These are phyloP conservation scores for Sergeia podlipaevii DNA, from an alignment of 208 protist species.

Conservation along the genomic window DNA sequence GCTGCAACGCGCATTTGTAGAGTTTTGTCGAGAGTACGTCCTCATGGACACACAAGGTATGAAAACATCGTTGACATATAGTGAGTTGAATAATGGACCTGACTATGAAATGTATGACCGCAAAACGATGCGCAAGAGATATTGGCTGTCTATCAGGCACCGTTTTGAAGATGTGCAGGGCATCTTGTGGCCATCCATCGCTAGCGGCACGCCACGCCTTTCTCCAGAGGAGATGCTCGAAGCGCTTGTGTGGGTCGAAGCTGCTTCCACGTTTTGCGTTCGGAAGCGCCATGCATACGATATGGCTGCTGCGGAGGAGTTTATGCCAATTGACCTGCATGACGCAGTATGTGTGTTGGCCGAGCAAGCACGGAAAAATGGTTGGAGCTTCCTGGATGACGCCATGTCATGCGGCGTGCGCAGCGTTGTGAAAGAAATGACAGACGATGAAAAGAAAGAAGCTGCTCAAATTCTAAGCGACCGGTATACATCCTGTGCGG, in stretches of 20 bases:
- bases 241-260: conserved; percentile 69
- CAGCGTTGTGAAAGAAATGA: no score
- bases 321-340: conserved; percentile 52
- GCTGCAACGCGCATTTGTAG: conserved; percentile 44
- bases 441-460: no score
- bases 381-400: not conserved
- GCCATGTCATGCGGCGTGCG: no score
- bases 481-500: conserved; percentile 50
- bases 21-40: conserved; percentile 72
- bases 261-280: conserved; percentile 76
- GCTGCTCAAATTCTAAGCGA: no score
- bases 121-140: conserved; percentile 53
- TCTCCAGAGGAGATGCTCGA: conserved; percentile 60
- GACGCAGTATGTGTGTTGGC: conserved; percentile 62
- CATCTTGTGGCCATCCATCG: conserved; percentile 63
- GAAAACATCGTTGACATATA: conserved; percentile 58
- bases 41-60: conserved; percentile 85
- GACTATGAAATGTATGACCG: conserved; percentile 87
- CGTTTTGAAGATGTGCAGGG: conserved; percentile 65
- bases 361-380: no score
- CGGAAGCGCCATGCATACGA: conserved; percentile 67
- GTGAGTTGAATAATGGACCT: conserved; percentile 77
- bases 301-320: conserved; percentile 28
- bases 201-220: conserved; percentile 15
- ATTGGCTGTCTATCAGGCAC: conserved; percentile 80